Base-by-base conservation (phyloP, 73 alveolate genomes). In the Paramecium bursaria region DNA sequence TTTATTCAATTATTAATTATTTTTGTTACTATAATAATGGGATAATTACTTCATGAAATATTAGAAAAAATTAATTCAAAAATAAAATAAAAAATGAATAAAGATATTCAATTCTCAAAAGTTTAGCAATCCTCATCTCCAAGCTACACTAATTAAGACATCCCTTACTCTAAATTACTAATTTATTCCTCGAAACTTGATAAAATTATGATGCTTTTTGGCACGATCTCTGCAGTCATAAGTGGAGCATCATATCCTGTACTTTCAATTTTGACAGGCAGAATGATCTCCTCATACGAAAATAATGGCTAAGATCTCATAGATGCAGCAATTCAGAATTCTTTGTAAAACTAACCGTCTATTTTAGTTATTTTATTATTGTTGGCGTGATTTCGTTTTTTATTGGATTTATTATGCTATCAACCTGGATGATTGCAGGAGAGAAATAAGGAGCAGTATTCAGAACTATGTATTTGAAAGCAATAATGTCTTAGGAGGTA, bases 401-500 rank as follows among this genome's bases (percentile, higher is more conserved):
- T 10, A n/a, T 42, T 4, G 33, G 60, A n/a, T 35, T 67, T 9
- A 67, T 25, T 4, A 67, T 31, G 48, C 73, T 79, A 35, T 80
- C 89, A 3, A 39, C 74, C 21, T 79, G 80, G 85, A 79, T 79
- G 89, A 79, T 79, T 21, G 33, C 89, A 26, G 89, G 89, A 0
- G 89, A 79, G 46, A 50, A 73, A 21, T 53, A 79, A 48, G 46
- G 85, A 23, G 54, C 54, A 22, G 85, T 53, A 54, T 86, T 53
- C 50, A 90, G 94, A 85, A 46, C 75, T 26, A 44, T 49, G 21
- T 94, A 92, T 42, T 87, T 94, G 49, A 60, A 74, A 48, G 86
- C 97, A 9, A 74, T 92, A 30, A 75, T 94, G 21, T 74, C 19
- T 26, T 77, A 92, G 86, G 97, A 92, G 26, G 55, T 92, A 7